Evolutionary conservation across 2,329 filamentous ascomycete genomes (phyloP).

Genomic region (Monilinia laxa): DNA sequence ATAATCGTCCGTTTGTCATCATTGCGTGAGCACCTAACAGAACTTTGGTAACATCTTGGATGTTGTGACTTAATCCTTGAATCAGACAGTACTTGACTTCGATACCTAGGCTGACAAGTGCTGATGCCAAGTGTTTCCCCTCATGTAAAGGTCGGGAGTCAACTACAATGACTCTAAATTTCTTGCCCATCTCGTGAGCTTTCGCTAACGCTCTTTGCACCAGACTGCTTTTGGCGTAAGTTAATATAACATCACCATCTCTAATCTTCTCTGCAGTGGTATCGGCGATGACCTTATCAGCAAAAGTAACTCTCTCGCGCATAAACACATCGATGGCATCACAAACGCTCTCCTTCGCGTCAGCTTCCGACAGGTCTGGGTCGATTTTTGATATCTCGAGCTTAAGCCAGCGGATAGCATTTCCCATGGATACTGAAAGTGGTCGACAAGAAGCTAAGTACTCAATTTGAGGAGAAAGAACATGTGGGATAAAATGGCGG

Average conservation of each 20-base stretch:
- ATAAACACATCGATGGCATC: constrained; percentile 87
- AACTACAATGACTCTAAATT: constrained; percentile 80
- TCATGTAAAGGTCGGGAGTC: constrained; percentile 73
- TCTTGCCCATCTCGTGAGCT: constrained; percentile 67
- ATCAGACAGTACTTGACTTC: constrained; percentile 80
- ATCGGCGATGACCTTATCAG: constrained; percentile 80
- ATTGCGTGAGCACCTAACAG: constrained; percentile 90
- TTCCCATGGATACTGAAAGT: constrained; percentile 95
- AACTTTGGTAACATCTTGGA: constrained; percentile 62
- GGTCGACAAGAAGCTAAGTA: constrained; percentile 93
- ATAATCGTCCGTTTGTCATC: constrained; percentile 91
- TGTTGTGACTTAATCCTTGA: constrained; percentile 71
- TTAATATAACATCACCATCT: constrained; percentile 79
- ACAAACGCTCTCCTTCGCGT: constrained; percentile 76
- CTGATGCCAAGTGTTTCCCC: constrained; percentile 69
- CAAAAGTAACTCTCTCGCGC: constrained; percentile 82
- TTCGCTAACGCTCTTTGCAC: constrained; percentile 78
- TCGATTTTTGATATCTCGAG: constrained; percentile 88
- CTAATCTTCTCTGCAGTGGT: constrained; percentile 74
- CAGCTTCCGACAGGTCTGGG: constrained; percentile 75
- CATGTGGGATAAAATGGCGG: constrained; percentile 86
- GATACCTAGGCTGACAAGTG: constrained; percentile 65
- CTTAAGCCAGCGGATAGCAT: constrained; percentile 93
- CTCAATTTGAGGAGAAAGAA: constrained; percentile 91
- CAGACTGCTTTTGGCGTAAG: constrained; percentile 81